Evolutionary conservation across 108 stramenopile genomes (phyloP).

Genomic region (Poteriospumella lacustris): DNA sequence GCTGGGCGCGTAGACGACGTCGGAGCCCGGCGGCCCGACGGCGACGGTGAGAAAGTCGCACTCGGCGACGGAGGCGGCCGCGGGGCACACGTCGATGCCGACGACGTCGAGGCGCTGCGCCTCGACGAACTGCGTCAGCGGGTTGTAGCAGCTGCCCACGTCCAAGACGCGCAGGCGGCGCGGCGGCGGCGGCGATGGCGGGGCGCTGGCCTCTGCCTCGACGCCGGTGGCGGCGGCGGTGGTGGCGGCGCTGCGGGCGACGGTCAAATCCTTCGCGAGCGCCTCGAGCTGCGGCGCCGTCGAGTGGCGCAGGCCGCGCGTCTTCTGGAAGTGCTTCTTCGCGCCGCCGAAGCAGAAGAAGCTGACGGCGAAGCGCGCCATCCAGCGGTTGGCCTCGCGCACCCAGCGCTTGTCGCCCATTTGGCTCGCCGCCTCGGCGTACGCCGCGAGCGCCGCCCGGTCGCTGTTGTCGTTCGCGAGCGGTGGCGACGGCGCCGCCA

Average conservation of each 20-base stretch:
- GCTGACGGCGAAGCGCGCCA: background rate
- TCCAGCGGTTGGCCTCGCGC: constrained; percentile 11
- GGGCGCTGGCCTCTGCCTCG: background rate
- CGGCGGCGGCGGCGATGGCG: too few species aligned
- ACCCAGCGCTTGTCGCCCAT: constrained; percentile 22
- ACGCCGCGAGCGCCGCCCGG: background rate
- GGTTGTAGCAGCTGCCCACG: constrained; percentile 27
- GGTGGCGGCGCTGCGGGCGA: background rate
- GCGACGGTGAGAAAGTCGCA: constrained; percentile 15
- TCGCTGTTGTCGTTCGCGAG: background rate
- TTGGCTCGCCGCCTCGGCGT: background rate
- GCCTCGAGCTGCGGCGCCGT: too few species aligned
- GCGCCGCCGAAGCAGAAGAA: background rate
- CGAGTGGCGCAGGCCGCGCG: background rate
- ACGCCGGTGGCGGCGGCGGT: background rate
- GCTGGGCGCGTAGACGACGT: background rate
- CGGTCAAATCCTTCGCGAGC: too few species aligned
- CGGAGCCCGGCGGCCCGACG: background rate
- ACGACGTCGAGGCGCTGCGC: background rate
- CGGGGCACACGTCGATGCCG: background rate
- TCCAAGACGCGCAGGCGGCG: background rate
- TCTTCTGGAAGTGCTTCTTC: background rate
- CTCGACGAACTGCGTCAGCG: background rate
- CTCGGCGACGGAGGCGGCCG: background rate
- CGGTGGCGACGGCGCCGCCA: background rate